A percentile compares a stretch with the other conserved stretches of the same genome.
Conservation (phyloP, 495 filamentous ascomycete genomes). For the Aspergillus ostianus region DNA sequence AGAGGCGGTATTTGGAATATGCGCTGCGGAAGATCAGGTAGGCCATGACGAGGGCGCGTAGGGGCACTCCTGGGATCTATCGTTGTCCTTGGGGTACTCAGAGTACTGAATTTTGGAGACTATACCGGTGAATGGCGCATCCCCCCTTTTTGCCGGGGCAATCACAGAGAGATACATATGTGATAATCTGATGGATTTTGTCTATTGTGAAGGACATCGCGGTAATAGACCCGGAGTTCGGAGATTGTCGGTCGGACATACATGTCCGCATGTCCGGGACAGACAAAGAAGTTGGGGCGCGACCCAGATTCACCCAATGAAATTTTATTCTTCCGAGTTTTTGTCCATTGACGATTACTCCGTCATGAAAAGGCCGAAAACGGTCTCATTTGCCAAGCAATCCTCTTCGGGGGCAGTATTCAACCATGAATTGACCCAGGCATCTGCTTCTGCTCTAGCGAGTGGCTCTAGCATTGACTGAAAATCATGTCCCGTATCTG, state of each 20-base stretch:
- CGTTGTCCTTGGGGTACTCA: too few relatives aligned
- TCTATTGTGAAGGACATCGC: neutral
- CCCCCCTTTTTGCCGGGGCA: too few relatives aligned
- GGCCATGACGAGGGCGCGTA: too few relatives aligned
- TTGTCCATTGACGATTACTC: neutral
- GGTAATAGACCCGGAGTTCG: neutral
- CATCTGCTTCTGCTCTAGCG: neutral
- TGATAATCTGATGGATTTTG: too few relatives aligned
- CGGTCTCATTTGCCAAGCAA: neutral
- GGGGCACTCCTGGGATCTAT: too few relatives aligned
- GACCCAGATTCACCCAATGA: neutral
- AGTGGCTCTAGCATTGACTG: neutral
- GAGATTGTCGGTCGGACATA: too few relatives aligned
- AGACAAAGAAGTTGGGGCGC: neutral
- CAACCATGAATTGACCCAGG: neutral
- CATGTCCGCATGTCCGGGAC: neutral
- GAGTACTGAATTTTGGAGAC: too few relatives aligned
- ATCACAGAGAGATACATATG: too few relatives aligned
- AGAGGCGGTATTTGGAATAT: too few relatives aligned
- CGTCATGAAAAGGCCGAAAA: neutral
- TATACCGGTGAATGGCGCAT: too few relatives aligned
- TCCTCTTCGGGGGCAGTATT: neutral
- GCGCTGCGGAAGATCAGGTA: too few relatives aligned
- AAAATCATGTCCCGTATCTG: neutral
- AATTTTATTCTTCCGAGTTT: neutral